Conservation (phyloP, 2,329 filamentous ascomycete genomes). For the Pezicula carpinea region DNA sequence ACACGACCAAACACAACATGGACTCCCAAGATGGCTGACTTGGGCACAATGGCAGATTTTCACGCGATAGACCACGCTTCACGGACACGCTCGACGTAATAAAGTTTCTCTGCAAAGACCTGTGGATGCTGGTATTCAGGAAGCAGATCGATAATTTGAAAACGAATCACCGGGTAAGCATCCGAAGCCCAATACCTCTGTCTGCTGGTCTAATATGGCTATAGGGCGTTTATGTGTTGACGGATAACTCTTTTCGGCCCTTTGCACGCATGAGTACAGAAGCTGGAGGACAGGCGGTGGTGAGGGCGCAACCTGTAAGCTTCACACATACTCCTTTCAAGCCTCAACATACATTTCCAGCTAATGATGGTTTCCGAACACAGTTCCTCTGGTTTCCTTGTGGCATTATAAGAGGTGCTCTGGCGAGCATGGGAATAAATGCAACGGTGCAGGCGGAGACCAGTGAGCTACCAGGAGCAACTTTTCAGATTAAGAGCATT, state of each 20-base stretch:
- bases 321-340: background rate
- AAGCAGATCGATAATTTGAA: slow-evolving; percentile 99
- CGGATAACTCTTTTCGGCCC: slow-evolving; percentile 86
- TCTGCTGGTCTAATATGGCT: background rate
- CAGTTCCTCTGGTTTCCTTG: slow-evolving; percentile 95
- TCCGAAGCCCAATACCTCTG: too few species aligned
- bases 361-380: background rate
- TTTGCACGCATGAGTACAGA: slow-evolving; percentile 87
- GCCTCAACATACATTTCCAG: background rate
- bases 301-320: slow-evolving; percentile 74
- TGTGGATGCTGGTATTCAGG: slow-evolving; percentile 90
- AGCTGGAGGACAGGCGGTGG: slow-evolving; percentile 65
- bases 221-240: slow-evolving; percentile 90
- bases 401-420: slow-evolving; percentile 84
- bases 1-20: background rate
- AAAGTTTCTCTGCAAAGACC: slow-evolving; percentile 97
- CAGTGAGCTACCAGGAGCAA: slow-evolving; percentile 77
- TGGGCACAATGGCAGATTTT: slow-evolving; percentile 54
- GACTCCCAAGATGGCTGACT: background rate
- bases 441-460: slow-evolving; percentile 91
- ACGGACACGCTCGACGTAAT: slow-evolving; percentile 92
- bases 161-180: slow-evolving; percentile 80
- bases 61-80: slow-evolving; percentile 78
- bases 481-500: slow-evolving; percentile 92
- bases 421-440: slow-evolving; percentile 86